These are phyloP conservation scores for Rhexocercosporidium sp. DNA, from an alignment of 2,329 filamentous ascomycete species.

Conservation along the genomic window DNA sequence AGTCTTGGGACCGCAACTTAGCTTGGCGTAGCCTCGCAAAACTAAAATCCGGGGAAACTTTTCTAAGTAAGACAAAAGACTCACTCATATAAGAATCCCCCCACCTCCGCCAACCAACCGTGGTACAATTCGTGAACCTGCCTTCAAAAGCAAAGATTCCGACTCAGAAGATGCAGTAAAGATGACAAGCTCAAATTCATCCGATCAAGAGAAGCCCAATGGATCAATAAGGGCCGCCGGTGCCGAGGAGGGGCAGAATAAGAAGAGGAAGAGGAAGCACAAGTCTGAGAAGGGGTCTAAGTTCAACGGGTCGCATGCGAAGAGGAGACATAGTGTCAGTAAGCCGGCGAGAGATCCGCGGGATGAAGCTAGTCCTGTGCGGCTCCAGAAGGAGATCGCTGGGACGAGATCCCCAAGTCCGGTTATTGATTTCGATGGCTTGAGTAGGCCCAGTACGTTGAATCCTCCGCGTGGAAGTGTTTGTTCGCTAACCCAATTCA, in stretches of 20 bases:
- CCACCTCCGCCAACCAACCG: constrained; percentile 5
- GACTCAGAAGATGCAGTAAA: constrained; percentile 16
- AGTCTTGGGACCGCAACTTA: background rate
- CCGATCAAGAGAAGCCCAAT: constrained; percentile 25
- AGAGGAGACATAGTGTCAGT: constrained; percentile 60
- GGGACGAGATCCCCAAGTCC: constrained; percentile 57
- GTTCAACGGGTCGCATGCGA: constrained; percentile 33
- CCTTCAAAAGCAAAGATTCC: constrained; percentile 17
- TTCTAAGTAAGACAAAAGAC: constrained; percentile 12
- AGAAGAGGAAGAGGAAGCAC: constrained; percentile 37
- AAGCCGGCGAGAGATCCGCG: constrained; percentile 66
- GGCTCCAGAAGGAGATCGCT: constrained; percentile 31
- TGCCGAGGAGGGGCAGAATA: constrained; percentile 24
- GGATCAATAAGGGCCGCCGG: constrained; percentile 24
- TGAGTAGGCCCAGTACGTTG: constrained; percentile 60
- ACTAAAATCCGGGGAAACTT: constrained; percentile 22
- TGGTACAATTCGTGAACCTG: constrained; percentile 36
- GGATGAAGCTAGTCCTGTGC: constrained; percentile 49
- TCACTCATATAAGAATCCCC: constrained; percentile 12
- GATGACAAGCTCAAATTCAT: constrained; percentile 21
- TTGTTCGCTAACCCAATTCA: constrained; percentile 36
- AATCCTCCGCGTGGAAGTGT: constrained; percentile 11
- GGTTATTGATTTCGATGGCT: constrained; percentile 65
- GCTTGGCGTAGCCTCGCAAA: constrained; percentile 19
- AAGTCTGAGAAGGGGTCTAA: constrained; percentile 32